These are phyloP conservation scores for Fragilaria crotonensis DNA, from an alignment of 108 stramenopile species.

Conservation along the genomic window DNA sequence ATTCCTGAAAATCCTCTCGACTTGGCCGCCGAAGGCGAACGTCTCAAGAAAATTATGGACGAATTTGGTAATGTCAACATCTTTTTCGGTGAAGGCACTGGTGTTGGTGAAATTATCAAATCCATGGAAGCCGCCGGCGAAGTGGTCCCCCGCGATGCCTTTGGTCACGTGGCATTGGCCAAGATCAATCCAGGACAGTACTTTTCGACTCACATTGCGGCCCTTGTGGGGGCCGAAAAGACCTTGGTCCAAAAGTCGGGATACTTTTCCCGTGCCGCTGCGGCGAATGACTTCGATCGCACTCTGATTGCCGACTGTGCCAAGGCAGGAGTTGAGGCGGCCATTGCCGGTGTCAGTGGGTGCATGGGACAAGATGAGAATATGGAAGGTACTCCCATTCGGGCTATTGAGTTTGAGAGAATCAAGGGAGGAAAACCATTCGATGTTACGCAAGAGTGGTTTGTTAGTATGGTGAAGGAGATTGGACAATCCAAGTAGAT, in stretches of 20 bases:
- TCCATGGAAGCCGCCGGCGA: conserved; percentile 60
- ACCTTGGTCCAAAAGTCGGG: conserved; percentile 87
- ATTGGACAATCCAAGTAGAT: no score
- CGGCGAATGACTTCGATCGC: conserved; percentile 82
- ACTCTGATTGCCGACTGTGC: conserved; percentile 78
- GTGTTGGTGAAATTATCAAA: no score
- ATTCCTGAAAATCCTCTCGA: conserved; percentile 76
- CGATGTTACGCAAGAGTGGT: conserved; percentile 61
- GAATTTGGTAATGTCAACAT: conserved; percentile 95
- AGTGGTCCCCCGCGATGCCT: conserved; percentile 68
- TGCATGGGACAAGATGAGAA: conserved; percentile 92
- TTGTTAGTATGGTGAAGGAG: conserved; percentile 75
- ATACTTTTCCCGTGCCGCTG: conserved; percentile 84
- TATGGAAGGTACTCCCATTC: conserved; percentile 65
- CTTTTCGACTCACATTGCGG: conserved; percentile 71
- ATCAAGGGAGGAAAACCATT: conserved; percentile 89
- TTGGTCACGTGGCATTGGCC: conserved; percentile 83
- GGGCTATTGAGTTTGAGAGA: conserved; percentile 86
- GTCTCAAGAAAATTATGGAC: conserved; percentile 68
- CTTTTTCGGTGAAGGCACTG: conserved; percentile 87
- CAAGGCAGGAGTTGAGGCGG: conserved; percentile 65
- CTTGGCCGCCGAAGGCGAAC: conserved; percentile 65
- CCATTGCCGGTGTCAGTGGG: conserved; percentile 71
- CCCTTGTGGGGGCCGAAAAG: conserved; percentile 79
- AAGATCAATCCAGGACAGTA: conserved; percentile 86